Evolutionary conservation across 2,329 filamentous ascomycete genomes (phyloP).

Genomic region (Torrubiella hemipterigena): DNA sequence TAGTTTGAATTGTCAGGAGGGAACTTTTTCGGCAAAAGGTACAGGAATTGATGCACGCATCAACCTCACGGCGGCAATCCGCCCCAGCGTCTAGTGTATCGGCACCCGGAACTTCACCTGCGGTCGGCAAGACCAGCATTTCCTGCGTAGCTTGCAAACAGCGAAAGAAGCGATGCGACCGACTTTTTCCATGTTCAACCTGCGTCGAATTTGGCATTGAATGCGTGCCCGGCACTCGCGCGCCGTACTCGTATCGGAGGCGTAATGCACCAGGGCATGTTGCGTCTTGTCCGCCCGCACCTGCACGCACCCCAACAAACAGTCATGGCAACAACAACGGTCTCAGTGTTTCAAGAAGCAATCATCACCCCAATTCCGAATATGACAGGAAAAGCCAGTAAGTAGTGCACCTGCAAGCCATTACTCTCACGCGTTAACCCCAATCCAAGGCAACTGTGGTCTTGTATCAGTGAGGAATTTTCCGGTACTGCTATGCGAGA

Average conservation of each 20-base stretch:
- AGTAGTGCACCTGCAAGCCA: not conserved
- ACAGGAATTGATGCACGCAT: no score
- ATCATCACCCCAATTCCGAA: not conserved
- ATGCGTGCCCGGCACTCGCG: not conserved
- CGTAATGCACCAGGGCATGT: not conserved
- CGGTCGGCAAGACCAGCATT: no score
- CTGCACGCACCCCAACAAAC: no score
- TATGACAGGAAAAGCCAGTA: not conserved
- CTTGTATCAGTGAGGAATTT: not conserved
- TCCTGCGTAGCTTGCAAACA: not conserved
- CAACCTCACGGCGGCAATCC: no score
- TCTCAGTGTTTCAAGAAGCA: not conserved
- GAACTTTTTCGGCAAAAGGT: no score
- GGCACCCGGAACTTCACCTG: no score
- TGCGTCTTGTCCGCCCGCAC: no score
- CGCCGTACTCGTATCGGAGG: not conserved
- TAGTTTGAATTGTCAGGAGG: no score
- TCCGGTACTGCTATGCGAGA: no score
- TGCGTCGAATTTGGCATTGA: not conserved
- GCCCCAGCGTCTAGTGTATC: no score
- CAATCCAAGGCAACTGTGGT: not conserved
- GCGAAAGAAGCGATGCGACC: not conserved
- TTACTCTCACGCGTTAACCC: not conserved
- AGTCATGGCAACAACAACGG: no score
- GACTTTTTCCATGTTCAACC: not conserved